Evolutionary conservation across 1,284 basidiomycete genomes (phyloP).

Genomic region (Ustilago vetiveriae): DNA sequence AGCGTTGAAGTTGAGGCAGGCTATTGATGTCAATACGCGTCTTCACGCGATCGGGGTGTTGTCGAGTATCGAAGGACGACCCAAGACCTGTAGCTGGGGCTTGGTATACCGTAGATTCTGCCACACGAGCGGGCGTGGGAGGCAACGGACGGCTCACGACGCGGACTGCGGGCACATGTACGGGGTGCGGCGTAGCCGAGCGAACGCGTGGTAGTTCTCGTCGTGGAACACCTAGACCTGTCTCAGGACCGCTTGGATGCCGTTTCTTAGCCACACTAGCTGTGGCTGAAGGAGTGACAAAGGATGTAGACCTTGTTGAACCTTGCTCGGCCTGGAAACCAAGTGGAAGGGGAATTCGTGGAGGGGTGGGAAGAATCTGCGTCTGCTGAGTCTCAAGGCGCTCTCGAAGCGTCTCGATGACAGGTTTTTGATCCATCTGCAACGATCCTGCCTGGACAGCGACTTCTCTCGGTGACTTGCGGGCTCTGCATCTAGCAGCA

Average conservation of each 20-base stretch:
- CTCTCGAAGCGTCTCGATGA: conserved; percentile 19
- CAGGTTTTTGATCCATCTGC: too few species aligned
- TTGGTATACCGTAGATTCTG: neutral
- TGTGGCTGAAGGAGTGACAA: neutral
- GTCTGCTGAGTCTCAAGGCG: conserved; percentile 5
- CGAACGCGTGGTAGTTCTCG: conserved; percentile 2
- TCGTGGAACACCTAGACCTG: neutral
- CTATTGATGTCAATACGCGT: conserved; percentile 14
- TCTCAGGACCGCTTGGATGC: neutral
- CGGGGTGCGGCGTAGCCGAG: conserved; percentile 5
- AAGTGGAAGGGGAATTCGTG: conserved; percentile 12
- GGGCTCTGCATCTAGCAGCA: too few species aligned
- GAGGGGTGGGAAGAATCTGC: neutral
- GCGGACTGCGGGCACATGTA: neutral
- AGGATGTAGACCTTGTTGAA: neutral
- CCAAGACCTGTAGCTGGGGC: neutral
- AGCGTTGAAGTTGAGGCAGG: neutral
- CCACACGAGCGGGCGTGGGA: conserved; percentile 11
- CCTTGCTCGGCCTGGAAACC: neutral
- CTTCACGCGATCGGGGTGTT: neutral
- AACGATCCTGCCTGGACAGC: too few species aligned
- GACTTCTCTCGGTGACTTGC: too few species aligned
- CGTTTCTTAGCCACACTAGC: conserved; percentile 12
- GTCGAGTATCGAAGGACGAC: neutral
- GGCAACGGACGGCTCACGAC: conserved; percentile 24